Percentiles rank a stretch among this genome's conserved stretches.
These are phyloP conservation scores for Spongispora temasekensis DNA, from an alignment of 1,284 basidiomycete genomes.

Conservation along the genomic window DNA sequence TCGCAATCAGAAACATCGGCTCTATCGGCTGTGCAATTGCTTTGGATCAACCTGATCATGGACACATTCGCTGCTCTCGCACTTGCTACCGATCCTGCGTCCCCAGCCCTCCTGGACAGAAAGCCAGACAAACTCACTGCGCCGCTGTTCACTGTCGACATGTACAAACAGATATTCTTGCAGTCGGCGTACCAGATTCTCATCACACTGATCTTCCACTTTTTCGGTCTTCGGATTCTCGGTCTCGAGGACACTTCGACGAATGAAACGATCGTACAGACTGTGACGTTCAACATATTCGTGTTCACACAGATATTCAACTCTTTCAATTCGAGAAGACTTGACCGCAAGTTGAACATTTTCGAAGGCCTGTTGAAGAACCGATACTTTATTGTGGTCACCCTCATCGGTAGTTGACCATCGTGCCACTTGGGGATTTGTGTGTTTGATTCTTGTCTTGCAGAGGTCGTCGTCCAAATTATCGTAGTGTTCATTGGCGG, in stretches of 20 bases:
- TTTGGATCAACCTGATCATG: constrained; percentile 99
- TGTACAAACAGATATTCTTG: constrained; percentile 93
- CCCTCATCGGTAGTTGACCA: constrained; percentile 66
- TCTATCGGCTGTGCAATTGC: constrained; percentile 90
- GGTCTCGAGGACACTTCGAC: constrained; percentile 49
- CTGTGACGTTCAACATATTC: constrained; percentile 95
- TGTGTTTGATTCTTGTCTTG: not conserved
- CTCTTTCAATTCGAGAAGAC: constrained; percentile 87
- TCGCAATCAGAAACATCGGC: constrained; percentile 80
- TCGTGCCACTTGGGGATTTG: not conserved
- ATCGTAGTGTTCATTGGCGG: constrained; percentile 92
- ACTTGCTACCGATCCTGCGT: constrained; percentile 94
- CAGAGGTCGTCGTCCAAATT: constrained; percentile 86
- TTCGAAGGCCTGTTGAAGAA: constrained; percentile 85
- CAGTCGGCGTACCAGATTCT: constrained; percentile 90
- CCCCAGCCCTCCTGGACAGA: constrained; percentile 78
- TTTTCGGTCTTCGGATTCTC: constrained; percentile 76
- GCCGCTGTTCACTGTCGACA: constrained; percentile 87
- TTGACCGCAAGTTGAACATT: constrained; percentile 88
- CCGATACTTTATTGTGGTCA: constrained; percentile 87
- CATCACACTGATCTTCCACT: constrained; percentile 89
- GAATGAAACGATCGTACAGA: constrained; percentile 65
- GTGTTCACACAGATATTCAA: constrained; percentile 98
- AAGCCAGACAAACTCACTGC: constrained; percentile 89
- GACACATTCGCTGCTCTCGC: constrained; percentile 98